Conservation (phyloP, 208 protist species). For the Leishmania major region DNA sequence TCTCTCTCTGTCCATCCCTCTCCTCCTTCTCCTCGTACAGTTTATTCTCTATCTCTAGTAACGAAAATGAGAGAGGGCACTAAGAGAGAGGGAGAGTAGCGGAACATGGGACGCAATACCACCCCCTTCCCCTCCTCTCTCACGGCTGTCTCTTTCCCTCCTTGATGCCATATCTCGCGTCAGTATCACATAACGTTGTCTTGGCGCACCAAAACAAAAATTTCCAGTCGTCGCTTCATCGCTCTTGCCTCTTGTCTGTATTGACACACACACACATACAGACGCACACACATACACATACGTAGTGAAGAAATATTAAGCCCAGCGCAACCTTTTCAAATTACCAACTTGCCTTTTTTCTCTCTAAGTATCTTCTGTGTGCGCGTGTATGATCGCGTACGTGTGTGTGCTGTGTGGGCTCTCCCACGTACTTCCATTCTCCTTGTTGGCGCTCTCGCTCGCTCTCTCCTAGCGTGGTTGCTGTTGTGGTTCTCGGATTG, state of each 20-base stretch:
- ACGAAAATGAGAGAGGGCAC: not conserved
- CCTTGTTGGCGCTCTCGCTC: not conserved
- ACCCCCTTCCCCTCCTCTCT: too few relatives aligned
- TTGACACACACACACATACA: not conserved
- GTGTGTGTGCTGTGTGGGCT: not conserved
- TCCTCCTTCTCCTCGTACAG: not conserved
- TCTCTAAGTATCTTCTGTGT: not conserved
- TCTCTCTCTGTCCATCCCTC: too few relatives aligned
- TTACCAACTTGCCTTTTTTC: too few relatives aligned
- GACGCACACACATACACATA: too few relatives aligned
- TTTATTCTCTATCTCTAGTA: not conserved
- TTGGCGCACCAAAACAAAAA: not conserved
- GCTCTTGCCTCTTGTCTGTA: too few relatives aligned
- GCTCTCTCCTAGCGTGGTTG: too few relatives aligned
- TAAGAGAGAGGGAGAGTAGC: not conserved
- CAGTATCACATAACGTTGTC: not conserved
- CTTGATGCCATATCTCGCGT: too few relatives aligned
- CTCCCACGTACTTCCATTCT: not conserved
- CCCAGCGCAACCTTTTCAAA: too few relatives aligned
- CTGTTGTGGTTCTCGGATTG: too few relatives aligned
- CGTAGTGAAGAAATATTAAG: too few relatives aligned
- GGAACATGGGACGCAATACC: not conserved
- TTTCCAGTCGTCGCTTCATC: too few relatives aligned
- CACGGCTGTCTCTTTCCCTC: too few relatives aligned
- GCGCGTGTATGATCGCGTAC: not conserved